Evolutionary conservation across 2,329 filamentous ascomycete species (phyloP).

Genomic region (Aspergillus ochraceus): DNA sequence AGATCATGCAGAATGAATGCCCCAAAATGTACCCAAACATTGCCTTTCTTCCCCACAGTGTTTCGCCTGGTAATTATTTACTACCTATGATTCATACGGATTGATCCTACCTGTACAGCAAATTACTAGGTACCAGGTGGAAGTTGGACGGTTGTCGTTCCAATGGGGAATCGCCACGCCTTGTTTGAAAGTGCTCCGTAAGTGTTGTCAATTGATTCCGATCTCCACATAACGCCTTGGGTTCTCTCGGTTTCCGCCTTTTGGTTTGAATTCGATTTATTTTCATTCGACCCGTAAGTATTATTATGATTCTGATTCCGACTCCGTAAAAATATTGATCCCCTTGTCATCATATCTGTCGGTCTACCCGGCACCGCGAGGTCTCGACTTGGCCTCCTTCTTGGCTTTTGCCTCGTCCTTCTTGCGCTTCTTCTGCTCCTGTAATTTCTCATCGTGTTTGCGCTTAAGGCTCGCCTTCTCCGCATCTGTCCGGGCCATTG

Average conservation of each 20-base stretch:
- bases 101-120: background rate
- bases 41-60: background rate
- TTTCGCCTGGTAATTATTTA: background rate
- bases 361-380: conserved; percentile 58
- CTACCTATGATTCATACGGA: no score
- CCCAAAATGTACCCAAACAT: background rate
- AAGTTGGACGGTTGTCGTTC: background rate
- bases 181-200: background rate
- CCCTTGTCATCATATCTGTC: background rate
- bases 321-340: background rate
- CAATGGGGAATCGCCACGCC: background rate
- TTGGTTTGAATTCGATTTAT: background rate
- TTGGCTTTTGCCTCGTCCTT: conserved; percentile 96
- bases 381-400: conserved; percentile 85
- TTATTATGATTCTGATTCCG: background rate
- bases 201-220: background rate
- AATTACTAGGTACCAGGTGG: background rate
- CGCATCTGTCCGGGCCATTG: conserved; percentile 80
- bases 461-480: conserved; percentile 85
- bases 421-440: conserved; percentile 90
- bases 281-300: background rate
- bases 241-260: background rate
- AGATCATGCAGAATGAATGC: background rate
- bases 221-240: no score
- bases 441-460: conserved; percentile 88